phyloP scores from a whole-genome alignment of 495 filamentous ascomycete species.

The Podospora australis region DNA sequence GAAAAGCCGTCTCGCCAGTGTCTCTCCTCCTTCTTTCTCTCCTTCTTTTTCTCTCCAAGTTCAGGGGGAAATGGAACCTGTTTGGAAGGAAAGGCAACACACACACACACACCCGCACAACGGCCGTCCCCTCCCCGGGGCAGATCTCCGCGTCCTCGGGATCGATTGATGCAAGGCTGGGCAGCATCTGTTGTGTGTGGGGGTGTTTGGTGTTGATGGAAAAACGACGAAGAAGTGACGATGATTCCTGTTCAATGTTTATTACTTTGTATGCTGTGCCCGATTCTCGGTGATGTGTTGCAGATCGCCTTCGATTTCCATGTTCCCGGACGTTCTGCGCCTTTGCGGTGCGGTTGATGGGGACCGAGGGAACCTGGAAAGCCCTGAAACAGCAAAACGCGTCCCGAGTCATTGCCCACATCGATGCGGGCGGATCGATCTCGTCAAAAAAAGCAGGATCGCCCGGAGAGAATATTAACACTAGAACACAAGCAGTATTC shows the following conservation, averaged over 20 bases:
- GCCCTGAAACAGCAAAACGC: background rate
- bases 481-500: too few relatives aligned
- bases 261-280: too few relatives aligned
- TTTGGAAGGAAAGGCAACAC: background rate
- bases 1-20: slow-evolving; percentile 5
- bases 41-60: background rate
- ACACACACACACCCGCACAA: too few relatives aligned
- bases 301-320: background rate
- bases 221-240: too few relatives aligned
- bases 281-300: too few relatives aligned
- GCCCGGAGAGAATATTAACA: background rate
- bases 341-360: background rate
- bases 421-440: too few relatives aligned
- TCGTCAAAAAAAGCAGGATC: background rate
- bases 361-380: background rate
- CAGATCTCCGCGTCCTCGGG: too few relatives aligned
- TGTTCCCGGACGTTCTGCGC: background rate
- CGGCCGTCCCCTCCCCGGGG: too few relatives aligned
- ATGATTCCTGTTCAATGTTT: too few relatives aligned
- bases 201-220: too few relatives aligned
- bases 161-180: too few relatives aligned
- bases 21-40: background rate
- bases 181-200: too few relatives aligned
- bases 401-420: background rate
- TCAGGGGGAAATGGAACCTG: background rate